Conservation (phyloP, 1,139 yeast species). For the Scheffersomyces lignicola region DNA sequence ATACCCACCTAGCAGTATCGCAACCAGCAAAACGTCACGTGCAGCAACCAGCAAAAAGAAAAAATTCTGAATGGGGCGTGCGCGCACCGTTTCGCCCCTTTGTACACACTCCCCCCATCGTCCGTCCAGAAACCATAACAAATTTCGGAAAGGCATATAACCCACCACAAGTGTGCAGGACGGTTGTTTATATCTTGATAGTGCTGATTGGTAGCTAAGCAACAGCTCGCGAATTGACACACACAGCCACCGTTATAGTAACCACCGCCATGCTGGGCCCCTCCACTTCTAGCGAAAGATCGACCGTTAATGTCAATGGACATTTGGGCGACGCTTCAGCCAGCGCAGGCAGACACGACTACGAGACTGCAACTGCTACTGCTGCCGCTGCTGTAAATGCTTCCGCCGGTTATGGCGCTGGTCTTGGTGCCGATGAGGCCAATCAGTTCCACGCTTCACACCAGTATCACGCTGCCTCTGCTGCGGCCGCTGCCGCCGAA, state of each 20-base stretch:
- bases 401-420: constrained; percentile 5
- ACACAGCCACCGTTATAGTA: constrained; percentile 3
- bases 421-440: constrained; percentile 6
- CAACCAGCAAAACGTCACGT: too few relatives aligned
- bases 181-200: constrained; percentile 2
- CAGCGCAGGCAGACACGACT: constrained; percentile 5
- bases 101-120: too few relatives aligned
- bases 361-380: constrained; percentile 6
- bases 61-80: constrained; percentile 1
- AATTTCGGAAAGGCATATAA: constrained; percentile 5
- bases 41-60: too few relatives aligned
- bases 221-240: background rate
- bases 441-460: constrained; percentile 28
- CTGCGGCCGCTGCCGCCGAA: constrained; percentile 20
- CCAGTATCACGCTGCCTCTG: constrained; percentile 15
- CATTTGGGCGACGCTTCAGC: constrained; percentile 10
- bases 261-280: constrained; percentile 27
- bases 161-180: constrained; percentile 3
- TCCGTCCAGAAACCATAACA: constrained; percentile 1
- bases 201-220: too few relatives aligned
- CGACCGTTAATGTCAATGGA: constrained; percentile 18
- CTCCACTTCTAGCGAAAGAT: constrained; percentile 33
- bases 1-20: too few relatives aligned
- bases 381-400: constrained; percentile 7
- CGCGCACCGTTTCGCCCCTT: too few relatives aligned